A percentile compares a stretch with the other conserved stretches of the same genome.
These are phyloP conservation scores for Limnanthes douglasii DNA, from an alignment of 345 rosid species.

Conservation along the genomic window DNA sequence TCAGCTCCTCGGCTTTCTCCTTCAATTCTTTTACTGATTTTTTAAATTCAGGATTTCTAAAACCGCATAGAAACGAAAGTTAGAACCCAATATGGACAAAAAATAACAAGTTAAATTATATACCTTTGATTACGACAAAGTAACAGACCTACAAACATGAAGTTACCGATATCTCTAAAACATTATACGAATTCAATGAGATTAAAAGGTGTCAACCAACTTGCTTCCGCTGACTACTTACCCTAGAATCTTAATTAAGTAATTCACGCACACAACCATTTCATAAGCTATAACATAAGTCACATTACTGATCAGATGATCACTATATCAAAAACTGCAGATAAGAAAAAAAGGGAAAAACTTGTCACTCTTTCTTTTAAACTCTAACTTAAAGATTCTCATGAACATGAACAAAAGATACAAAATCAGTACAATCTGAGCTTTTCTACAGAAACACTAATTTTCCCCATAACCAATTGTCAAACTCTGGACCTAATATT, in stretches of 20 bases:
- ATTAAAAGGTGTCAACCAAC: background rate
- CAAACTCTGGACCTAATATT: conserved; percentile 1
- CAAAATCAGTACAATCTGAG: background rate
- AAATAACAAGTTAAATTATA: no score
- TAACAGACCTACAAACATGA: no score
- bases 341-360: no score
- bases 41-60: conserved; percentile 68
- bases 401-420: background rate
- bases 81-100: background rate
- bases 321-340: no score
- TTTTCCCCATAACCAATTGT: no score
- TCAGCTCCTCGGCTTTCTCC: conserved; percentile 55
- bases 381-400: background rate
- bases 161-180: no score
- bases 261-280: no score
- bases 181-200: no score
- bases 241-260: no score
- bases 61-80: background rate
- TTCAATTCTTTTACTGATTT: conserved; percentile 64
- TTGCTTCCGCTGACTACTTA: background rate
- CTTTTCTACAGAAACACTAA: background rate
- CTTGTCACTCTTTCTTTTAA: no score
- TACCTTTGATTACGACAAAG: background rate
- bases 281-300: no score
- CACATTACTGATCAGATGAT: no score